Conservation (phyloP, 2,329 filamentous ascomycete genomes). For the Pezicula rhizophila region DNA sequence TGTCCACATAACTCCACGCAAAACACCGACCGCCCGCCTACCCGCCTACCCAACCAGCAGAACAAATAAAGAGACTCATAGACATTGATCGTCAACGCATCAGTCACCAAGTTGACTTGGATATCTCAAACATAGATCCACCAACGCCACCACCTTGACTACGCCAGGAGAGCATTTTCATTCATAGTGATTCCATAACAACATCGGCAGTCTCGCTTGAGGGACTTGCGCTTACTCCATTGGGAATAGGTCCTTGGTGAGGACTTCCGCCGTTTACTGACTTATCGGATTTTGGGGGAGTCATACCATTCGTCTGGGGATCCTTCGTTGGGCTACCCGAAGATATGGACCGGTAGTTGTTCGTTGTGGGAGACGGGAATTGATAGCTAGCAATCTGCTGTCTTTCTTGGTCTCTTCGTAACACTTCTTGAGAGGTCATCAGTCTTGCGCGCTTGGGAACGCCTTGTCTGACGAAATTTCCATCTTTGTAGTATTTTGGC, state of each 20-base stretch:
- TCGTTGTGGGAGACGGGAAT: background rate
- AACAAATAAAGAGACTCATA: too few species aligned
- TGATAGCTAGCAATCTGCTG: too few species aligned
- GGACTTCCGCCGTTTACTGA: conserved; percentile 1
- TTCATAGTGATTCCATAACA: background rate
- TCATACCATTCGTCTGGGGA: background rate
- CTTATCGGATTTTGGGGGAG: background rate
- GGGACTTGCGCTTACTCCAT: background rate
- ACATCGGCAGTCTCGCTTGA: background rate
- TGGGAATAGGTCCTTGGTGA: background rate
- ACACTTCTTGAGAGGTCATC: background rate
- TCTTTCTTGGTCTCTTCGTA: too few species aligned
- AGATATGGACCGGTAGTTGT: background rate
- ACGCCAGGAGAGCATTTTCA: background rate
- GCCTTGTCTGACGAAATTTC: conserved; percentile 46
- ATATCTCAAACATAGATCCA: too few species aligned
- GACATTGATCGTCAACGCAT: too few species aligned
- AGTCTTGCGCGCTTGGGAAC: conserved; percentile 13
- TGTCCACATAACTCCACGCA: too few species aligned
- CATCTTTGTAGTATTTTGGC: conserved; percentile 54
- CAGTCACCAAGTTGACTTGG: too few species aligned
- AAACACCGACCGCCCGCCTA: too few species aligned
- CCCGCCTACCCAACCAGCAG: too few species aligned
- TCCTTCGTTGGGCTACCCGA: background rate
- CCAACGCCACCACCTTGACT: too few species aligned